These are phyloP conservation scores for Citrus glauca DNA, from an alignment of 345 rosid genomes.

Conservation along the genomic window DNA sequence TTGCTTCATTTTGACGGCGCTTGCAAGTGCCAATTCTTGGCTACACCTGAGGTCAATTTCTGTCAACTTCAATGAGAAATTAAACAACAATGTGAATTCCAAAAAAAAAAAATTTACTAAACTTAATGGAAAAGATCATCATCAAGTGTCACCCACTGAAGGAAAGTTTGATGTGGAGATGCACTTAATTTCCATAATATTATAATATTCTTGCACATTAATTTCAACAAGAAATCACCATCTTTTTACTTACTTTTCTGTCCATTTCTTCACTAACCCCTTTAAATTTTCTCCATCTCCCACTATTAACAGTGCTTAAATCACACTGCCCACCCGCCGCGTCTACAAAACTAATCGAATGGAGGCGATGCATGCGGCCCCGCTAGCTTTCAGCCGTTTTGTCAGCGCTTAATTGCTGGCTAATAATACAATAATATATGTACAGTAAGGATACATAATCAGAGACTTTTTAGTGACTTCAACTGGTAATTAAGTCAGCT, in stretches of 20 bases:
- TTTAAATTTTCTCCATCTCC: background rate
- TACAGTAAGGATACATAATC: background rate
- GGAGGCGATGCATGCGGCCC: background rate
- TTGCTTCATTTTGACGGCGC: background rate
- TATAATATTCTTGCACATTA: background rate
- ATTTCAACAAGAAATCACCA: background rate
- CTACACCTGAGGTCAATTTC: background rate
- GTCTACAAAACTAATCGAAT: slow-evolving; percentile 12
- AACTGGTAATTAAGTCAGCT: background rate
- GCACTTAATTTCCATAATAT: slow-evolving; percentile 6
- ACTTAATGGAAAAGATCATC: background rate
- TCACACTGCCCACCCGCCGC: slow-evolving; percentile 19
- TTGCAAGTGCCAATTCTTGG: background rate
- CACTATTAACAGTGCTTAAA: slow-evolving; percentile 1
- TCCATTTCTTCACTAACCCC: background rate
- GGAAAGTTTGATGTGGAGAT: slow-evolving; percentile 17
- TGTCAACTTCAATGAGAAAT: background rate
- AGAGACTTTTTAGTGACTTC: background rate
- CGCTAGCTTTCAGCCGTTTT: background rate
- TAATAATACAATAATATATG: background rate
- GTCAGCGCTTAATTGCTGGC: background rate
- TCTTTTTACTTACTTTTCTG: background rate
- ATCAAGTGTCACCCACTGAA: slow-evolving; percentile 8
- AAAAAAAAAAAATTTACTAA: background rate
- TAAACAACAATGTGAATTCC: background rate